Evolutionary conservation across 352 stramenopile genomes (phyloP), one percentile per base, ranked within the genome.

Genomic region (Globisporangium rhizosaccharum): DNA sequence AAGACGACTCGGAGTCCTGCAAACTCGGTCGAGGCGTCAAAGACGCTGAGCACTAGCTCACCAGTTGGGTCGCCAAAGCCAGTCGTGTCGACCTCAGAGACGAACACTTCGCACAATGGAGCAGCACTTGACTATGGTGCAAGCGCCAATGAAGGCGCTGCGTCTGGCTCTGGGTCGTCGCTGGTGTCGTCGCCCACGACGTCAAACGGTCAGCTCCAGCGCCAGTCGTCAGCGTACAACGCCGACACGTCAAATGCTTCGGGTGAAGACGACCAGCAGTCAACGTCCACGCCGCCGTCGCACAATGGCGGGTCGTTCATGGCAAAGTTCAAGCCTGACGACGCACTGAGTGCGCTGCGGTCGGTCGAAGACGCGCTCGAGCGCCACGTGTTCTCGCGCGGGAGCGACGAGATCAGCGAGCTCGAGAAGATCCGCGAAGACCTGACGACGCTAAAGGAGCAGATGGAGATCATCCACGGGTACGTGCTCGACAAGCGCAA

Each of bases 391-490:
- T 48, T 90, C 17, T 61, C 72, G 15, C 63, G 72, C 39, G 8
- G 17, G 4, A 25, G 47, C 47, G 59, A 70, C 18, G 59, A 49
- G 10, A 39, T 74, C 33, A 58, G 64, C 30, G 70, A 81, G 25
- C 45, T 41, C 41, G 69, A 73, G 1, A 57, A 79, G 28, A 56
- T 90, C 14, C 65, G 62, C 9, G 62, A 81, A 53, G 70, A 86
- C 39, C 70, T 91, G n/a, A 56, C 67, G 8, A 59, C 84, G 7
- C 52, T 94, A 28, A 85, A 79, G 62, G 78, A 91, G 46, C 82
- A 92, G 51, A 49, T 94, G 18, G 81, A 76, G 45, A 71, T 85
- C 36, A 70, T 92, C 25, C 76, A 76, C 51, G 79, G 90, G 25
- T 90, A 87, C 57, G 72, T 90, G 6, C 63, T 71, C 9, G 77